Evolutionary conservation across 345 rosid genomes (phyloP), one percentile per base, ranked within the genome.

Genomic region (Salix koriyanagi): DNA sequence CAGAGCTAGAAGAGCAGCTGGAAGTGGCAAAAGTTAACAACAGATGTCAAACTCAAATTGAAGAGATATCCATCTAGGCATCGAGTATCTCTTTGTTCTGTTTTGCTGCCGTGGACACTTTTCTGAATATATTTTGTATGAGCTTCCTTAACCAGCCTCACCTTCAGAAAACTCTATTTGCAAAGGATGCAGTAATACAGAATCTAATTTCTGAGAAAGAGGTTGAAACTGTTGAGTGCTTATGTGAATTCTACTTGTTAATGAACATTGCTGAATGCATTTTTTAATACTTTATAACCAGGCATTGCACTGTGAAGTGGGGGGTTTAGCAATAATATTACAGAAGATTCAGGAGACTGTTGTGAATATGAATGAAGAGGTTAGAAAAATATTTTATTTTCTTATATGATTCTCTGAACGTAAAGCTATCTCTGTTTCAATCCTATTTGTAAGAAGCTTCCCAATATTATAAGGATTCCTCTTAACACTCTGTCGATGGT

Each of bases 131-230:
- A 52, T 75, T 77, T 79, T 46, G 72, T 66, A 79, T 64, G 15
- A 69, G 82, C 79, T 77, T 69, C 79, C 94, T 93, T 94, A 83
- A 90, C 86, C 62, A 75, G 34, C 75, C 84, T 82, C 79, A 94
- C 98, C 89, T 91, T 82, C 91, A 87, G 92, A 90, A 86, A 81
- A 87, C 71, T 64, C 60, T 92, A 80, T 76, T 79, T 46, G 86
- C 87, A 52, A 93, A 90, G 84, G 93, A 92, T 84, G 77, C 76
- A 23, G 86, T 84, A 70, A 79, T 92, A 74, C 88, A 87, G 77
- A 90, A 87, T 85, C 84, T 92, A 75, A 54, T 89, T 77, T 82
- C 80, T 50, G 94, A 94, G 84, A 94, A 88, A 81, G 86, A 90
- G 92, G 98, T 92, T 65, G 62, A 73, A 71, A 71, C 74, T 7